A percentile compares a stretch with the other conserved stretches of the same genome.
Evolutionary conservation across 345 rosid genomes (phyloP).

Genomic region (Linum usitatissimum): DNA sequence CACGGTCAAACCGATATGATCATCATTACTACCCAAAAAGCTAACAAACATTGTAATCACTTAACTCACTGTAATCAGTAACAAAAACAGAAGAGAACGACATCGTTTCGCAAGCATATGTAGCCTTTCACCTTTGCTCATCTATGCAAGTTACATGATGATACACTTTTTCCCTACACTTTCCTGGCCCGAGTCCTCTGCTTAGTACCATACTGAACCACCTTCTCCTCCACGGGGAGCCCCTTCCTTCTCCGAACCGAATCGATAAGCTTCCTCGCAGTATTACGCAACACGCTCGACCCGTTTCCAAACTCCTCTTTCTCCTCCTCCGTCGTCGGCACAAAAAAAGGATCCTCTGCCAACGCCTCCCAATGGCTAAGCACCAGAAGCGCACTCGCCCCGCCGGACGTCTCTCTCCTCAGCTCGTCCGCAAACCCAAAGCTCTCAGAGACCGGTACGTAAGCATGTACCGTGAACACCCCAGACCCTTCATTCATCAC

Average conservation of each 20-base stretch:
- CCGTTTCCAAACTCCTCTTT: slow-evolving; percentile 86
- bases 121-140: too few species aligned
- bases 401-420: slow-evolving; percentile 76
- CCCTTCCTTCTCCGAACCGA: slow-evolving; percentile 70
- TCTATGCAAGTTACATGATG: too few species aligned
- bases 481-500: slow-evolving; percentile 91
- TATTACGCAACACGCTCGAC: slow-evolving; percentile 71
- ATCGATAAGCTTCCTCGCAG: slow-evolving; percentile 74
- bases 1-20: too few species aligned
- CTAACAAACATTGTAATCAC: too few species aligned
- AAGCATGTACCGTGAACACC: slow-evolving; percentile 63
- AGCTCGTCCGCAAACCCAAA: slow-evolving; percentile 85
- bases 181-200: slow-evolving; percentile 78
- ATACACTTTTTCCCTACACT: slow-evolving; percentile 23
- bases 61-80: too few species aligned
- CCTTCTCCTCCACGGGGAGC: slow-evolving; percentile 77
- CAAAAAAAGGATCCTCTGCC: slow-evolving; percentile 79
- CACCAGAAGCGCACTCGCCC: slow-evolving; percentile 77
- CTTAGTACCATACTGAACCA: slow-evolving; percentile 76
- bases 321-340: slow-evolving; percentile 82
- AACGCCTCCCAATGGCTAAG: slow-evolving; percentile 89
- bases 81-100: too few species aligned
- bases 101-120: too few species aligned
- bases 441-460: slow-evolving; percentile 81
- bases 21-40: too few species aligned